Conservation (phyloP, 208 protist species). For the Trypanosoma avium region DNA sequence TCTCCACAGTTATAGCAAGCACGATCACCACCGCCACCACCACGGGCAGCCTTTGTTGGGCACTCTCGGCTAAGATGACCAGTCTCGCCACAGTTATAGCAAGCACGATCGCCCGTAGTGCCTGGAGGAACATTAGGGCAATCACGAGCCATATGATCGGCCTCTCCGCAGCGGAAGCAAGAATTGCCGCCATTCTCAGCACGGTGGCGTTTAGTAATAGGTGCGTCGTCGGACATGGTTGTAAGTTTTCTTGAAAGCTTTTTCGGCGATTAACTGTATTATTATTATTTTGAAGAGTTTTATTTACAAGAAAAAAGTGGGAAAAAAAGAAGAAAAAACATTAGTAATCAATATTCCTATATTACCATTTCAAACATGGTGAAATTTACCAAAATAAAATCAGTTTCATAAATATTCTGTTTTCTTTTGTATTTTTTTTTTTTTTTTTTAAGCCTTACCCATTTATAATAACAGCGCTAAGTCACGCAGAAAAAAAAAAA, state of each 20-base stretch:
- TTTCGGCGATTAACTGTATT: too few relatives aligned
- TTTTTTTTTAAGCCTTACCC: conserved; percentile 1
- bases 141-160: conserved; percentile 75
- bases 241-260: background rate
- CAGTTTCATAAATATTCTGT: background rate
- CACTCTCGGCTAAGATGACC: conserved; percentile 74
- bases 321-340: background rate
- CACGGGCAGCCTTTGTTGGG: conserved; percentile 30
- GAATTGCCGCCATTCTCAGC: conserved; percentile 15
- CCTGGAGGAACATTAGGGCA: conserved; percentile 46
- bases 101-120: conserved; percentile 3
- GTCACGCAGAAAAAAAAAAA: too few relatives aligned
- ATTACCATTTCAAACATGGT: background rate
- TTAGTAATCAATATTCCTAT: too few relatives aligned
- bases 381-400: background rate
- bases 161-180: conserved; percentile 77
- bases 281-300: too few relatives aligned
- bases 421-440: conserved; percentile 1
- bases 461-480: too few relatives aligned
- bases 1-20: conserved; percentile 62
- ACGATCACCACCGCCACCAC: conserved; percentile 11
- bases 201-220: background rate
- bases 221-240: conserved; percentile 12
- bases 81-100: conserved; percentile 70
- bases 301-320: background rate